Conservation (phyloP, 495 filamentous ascomycete species). For the Penicillium maclennaniae region DNA sequence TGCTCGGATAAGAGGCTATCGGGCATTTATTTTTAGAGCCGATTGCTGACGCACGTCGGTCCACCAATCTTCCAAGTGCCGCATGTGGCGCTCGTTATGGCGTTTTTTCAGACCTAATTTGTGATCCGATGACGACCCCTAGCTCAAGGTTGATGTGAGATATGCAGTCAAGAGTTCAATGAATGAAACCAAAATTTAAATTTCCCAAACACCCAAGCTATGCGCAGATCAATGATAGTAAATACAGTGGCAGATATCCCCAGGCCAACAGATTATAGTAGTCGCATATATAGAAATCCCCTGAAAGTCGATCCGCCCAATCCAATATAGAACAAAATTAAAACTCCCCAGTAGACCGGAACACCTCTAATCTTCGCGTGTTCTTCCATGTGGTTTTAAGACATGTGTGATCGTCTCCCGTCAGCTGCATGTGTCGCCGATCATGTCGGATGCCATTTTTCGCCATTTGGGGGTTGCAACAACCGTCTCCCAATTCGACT, state of each 20-base stretch:
- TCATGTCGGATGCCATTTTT: not conserved
- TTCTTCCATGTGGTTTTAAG: not conserved
- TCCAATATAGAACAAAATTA: not conserved
- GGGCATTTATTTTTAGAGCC: conserved; percentile 20
- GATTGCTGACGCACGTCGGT: conserved; percentile 20
- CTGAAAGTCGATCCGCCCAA: not conserved
- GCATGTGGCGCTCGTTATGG: conserved; percentile 3
- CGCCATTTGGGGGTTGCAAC: too few relatives aligned
- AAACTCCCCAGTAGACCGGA: not conserved
- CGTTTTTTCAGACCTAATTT: not conserved
- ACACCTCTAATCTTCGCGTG: not conserved
- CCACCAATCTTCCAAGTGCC: conserved; percentile 6
- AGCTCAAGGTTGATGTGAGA: not conserved
- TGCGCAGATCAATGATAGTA: conserved; percentile 17
- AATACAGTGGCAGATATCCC: not conserved
- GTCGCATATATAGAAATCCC: not conserved
- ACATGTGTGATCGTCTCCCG: conserved; percentile 6
- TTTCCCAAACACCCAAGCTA: conserved; percentile 27
- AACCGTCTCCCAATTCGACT: too few relatives aligned
- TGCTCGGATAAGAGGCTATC: not conserved
- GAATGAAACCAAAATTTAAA: not conserved
- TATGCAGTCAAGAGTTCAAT: not conserved
- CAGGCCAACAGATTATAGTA: conserved; percentile 2
- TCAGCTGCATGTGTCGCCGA: conserved; percentile 2
- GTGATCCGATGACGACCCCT: not conserved